Evolutionary conservation across 2,329 filamentous ascomycete species (phyloP).

Genomic region (Metarhizium anisopliae): DNA sequence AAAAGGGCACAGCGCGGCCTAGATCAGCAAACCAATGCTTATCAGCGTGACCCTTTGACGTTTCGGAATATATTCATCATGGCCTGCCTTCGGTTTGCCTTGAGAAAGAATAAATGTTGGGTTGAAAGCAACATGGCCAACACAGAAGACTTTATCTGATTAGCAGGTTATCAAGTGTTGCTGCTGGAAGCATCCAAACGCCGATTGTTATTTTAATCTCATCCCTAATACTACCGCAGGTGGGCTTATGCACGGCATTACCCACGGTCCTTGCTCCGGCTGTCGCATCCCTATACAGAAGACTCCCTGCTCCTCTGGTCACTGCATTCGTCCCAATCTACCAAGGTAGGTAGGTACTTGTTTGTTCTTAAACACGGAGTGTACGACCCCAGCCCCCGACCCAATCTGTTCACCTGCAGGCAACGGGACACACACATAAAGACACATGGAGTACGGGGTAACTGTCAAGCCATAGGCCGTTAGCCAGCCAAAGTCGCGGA

Average conservation of each 20-base stretch:
- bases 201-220: background rate
- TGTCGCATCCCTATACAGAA: background rate
- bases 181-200: background rate
- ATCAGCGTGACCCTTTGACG: background rate
- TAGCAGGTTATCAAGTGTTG: too few species aligned
- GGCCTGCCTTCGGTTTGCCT: too few species aligned
- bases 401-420: background rate
- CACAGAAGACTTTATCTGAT: too few species aligned
- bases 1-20: background rate
- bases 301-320: background rate
- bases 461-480: background rate
- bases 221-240: background rate
- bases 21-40: background rate
- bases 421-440: background rate
- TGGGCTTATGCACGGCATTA: background rate
- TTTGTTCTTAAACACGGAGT: background rate
- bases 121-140: too few species aligned
- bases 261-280: background rate
- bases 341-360: too few species aligned
- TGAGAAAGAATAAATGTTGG: too few species aligned
- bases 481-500: background rate
- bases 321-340: background rate
- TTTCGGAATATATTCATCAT: too few species aligned
- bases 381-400: background rate
- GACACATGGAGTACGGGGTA: too few species aligned